Evolutionary conservation across 768 basidiomycete species (phyloP), one percentile per base, ranked within the genome.

Genomic region (Lentinus brumalis): DNA sequence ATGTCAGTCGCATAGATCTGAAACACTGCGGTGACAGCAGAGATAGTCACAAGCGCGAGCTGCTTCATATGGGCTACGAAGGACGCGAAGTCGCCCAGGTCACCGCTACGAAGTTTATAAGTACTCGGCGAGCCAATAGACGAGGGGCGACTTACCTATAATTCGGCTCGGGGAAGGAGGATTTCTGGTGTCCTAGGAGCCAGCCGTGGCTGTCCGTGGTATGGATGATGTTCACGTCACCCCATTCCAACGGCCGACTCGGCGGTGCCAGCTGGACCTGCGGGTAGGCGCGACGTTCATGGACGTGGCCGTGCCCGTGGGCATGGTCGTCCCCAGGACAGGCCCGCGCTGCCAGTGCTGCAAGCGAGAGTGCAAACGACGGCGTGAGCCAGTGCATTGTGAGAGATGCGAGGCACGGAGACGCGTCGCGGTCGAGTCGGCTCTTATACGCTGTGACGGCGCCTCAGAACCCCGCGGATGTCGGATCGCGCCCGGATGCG

Each of bases 171-270:
- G 91, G 90, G 69, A 81, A 85, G 4, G 80, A 81, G 3, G 76
- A 15, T 67, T 92, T 88, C 66, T 92, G 90, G 75, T 96, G 94
- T 1, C 94, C 94, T 40, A 94, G 79, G 4, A 96, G 77, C 88
- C 88, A 89, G 30, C 88, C 85, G 75, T 91, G 88, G 42, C 84
- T 90, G 71, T 95, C 93, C 0, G 94, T 95, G 3, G 92, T 95
- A 67, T 88, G 86, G 49, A 95, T 81, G 67, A 95, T 83, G 70
- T 96, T 96, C 57, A 96, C 80, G 67, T 95, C 92, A 16, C 88
- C 86, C 94, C 47, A 52, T 72, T 73, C 35, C 35, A 35, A 11
- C 35, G 35, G 35, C 11, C 35, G 35, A 35, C 11, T 35, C 7
- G 35, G 35, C 7, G 35, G 35, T 11, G 35, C 35, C 6, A 35